Base-by-base conservation (phyloP, 768 basidiomycete genomes). In the Hemileccinum impolitum region DNA sequence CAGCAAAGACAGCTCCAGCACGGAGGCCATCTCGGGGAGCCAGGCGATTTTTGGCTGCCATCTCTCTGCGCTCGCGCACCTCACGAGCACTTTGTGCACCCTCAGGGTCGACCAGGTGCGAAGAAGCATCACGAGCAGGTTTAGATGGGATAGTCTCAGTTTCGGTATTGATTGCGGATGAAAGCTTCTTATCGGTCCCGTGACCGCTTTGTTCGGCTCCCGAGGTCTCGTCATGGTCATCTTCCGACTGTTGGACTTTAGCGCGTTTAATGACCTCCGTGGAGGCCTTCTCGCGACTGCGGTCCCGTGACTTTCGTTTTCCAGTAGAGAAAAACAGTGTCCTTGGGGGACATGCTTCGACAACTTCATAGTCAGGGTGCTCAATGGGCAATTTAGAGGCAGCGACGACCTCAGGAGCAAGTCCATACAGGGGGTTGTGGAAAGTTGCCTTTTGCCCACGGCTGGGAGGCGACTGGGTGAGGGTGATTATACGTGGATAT, bases 281-380 rank as follows among this genome's bases (percentile, higher is more conserved):
- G 3, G 54, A 39, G 25, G 26, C 31, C n/a, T 9, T 37, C 11
- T 67, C 60, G 17, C 50, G 55, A 40, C 58, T 69, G 19, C 42
- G 56, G 37, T 65, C 67, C 23, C 57, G 51, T 4, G 51, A 50
- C 34, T 66, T 65, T 30, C 53, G 57, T 50, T 63, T 68, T n/a
- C 64, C 63, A 6, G 50, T 50, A 26, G 59, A 55, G 23, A 87
- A n/a, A n/a, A n/a, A 87, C 11, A 88, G 71, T 30, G 78, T 68
- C 56, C 73, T 79, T 0, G 86, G 84, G 3, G 77, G 73, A 40
- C 78, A 80, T 11, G 72, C 68, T 11, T 77, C 71, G 1, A 72
- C 66, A 1, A 83, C 83, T 31, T 82, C 81, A 59, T 74, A 90
- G 43, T 87, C 83, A 0, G 83, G 82, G 56, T 89, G 77, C 8